A percentile compares a stretch with the other conserved stretches of the same genome.
phyloP scores from a whole-genome alignment of 2,329 filamentous ascomycete species.

The Paraconiothyrium brasiliense region DNA sequence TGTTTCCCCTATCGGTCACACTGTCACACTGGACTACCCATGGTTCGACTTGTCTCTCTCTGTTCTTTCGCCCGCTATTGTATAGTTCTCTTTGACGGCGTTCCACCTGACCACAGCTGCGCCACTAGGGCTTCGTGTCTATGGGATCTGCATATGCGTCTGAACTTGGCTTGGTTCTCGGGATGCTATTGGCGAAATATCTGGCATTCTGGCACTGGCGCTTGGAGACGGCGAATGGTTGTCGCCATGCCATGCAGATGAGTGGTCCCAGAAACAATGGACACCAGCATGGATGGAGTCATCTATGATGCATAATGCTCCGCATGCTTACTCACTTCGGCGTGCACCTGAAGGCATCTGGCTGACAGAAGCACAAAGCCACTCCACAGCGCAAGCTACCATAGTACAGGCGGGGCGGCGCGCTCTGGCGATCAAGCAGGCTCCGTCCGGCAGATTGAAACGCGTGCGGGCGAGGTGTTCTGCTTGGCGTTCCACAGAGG shows the following conservation, averaged over 20 bases:
- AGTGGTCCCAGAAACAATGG: background rate
- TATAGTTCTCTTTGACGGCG: background rate
- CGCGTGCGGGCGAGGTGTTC: background rate
- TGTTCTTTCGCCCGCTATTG: background rate
- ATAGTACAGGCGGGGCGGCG: background rate
- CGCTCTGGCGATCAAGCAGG: conserved; percentile 1
- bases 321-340: background rate
- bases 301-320: background rate
- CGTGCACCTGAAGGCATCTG: background rate
- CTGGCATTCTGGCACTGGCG: background rate
- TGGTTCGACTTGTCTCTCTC: background rate
- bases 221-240: background rate
- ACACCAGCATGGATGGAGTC: too few species aligned
- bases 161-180: too few species aligned
- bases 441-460: background rate
- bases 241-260: too few species aligned
- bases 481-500: background rate
- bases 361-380: background rate
- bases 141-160: background rate
- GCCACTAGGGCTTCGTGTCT: conserved; percentile 1
- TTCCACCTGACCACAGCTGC: background rate
- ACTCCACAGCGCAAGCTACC: background rate
- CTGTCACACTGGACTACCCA: background rate
- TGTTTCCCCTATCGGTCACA: background rate
- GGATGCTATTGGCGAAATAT: conserved; percentile 1